These are phyloP conservation scores for Eucalyptus curtisii DNA, from an alignment of 345 rosid genomes.

Conservation along the genomic window DNA sequence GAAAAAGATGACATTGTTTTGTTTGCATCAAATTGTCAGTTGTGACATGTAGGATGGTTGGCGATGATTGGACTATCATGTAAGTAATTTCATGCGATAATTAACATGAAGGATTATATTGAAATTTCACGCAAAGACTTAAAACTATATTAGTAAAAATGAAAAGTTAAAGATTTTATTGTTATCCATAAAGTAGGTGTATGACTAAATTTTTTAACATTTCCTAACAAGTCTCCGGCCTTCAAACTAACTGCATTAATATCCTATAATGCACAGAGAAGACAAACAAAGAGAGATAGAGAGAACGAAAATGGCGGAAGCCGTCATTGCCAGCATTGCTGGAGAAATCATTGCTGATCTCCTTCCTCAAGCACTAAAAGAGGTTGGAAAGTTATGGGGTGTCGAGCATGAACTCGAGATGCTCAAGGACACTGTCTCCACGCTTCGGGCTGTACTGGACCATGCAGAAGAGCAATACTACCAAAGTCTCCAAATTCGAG, in stretches of 20 bases:
- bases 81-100: background rate
- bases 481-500: background rate
- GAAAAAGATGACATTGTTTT: background rate
- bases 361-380: background rate
- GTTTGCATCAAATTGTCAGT: rapidly evolving
- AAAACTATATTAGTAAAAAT: no score
- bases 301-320: background rate
- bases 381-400: background rate
- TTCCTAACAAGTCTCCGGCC: background rate
- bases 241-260: background rate
- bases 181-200: background rate
- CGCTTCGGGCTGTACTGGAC: background rate
- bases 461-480: background rate
- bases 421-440: background rate
- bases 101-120: background rate
- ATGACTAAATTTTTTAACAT: rapidly evolving
- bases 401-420: background rate
- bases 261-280: background rate
- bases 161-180: background rate
- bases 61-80: rapidly evolving
- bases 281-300: background rate
- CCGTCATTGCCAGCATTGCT: background rate
- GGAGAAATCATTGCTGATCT: background rate
- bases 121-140: background rate
- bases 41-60: background rate